Percentiles rank a stretch among this genome's conserved stretches.
Conservation (phyloP, 495 filamentous ascomycete genomes). For the Penicillium manginii region DNA sequence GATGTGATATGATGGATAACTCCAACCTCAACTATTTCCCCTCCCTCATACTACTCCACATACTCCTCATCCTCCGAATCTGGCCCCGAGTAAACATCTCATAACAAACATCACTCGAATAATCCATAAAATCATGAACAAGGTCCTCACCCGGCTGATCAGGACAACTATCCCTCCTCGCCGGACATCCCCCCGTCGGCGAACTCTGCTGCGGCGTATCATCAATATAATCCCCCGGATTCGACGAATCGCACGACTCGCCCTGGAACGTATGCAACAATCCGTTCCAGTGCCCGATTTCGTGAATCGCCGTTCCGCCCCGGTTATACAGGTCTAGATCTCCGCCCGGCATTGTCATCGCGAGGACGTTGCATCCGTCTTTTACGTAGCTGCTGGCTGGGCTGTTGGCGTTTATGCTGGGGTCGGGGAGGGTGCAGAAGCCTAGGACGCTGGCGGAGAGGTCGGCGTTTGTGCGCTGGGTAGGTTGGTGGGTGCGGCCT, state of each 20-base stretch:
- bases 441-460: slow-evolving; percentile 46
- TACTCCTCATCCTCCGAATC: slow-evolving; percentile 46
- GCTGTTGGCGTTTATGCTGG: slow-evolving; percentile 38
- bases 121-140: slow-evolving; percentile 61
- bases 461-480: slow-evolving; percentile 5
- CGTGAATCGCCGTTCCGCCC: slow-evolving; percentile 57
- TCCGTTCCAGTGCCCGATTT: slow-evolving; percentile 64
- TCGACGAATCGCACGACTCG: slow-evolving; percentile 42
- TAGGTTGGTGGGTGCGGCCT: slow-evolving; percentile 14
- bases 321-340: slow-evolving; percentile 47
- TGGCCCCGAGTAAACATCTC: slow-evolving; percentile 50
- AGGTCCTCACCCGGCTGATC: slow-evolving; percentile 48
- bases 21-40: slow-evolving; percentile 32
- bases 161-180: slow-evolving; percentile 52
- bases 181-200: slow-evolving; percentile 55
- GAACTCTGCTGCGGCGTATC: slow-evolving; percentile 57
- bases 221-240: slow-evolving; percentile 53
- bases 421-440: slow-evolving; percentile 53
- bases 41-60: slow-evolving; percentile 49
- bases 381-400: slow-evolving; percentile 43
- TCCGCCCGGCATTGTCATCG: slow-evolving; percentile 53
- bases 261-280: slow-evolving; percentile 61
- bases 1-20: not conserved
- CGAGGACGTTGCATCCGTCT: slow-evolving; percentile 59
- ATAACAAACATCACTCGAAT: slow-evolving; percentile 58